Base-by-base conservation (phyloP, 495 filamentous ascomycete species). In the Gamarada debralockiae region DNA sequence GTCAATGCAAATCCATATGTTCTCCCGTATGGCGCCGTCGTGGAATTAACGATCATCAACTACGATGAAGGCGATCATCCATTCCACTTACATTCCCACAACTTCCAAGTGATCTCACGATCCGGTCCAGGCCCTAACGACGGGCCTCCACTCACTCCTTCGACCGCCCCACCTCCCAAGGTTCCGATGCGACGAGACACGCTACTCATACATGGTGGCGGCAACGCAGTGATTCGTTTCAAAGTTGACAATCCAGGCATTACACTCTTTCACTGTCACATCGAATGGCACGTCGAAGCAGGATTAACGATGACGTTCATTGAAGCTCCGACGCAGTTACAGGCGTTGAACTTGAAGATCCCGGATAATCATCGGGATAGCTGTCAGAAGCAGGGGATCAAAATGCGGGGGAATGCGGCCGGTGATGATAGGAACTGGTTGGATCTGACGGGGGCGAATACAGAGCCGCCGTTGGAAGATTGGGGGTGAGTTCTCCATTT, bases 41-140 rank as follows among this genome's bases (percentile, higher is more conserved):
- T 96, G 23, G 83, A 96, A 53, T 83, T 96, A 21, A 71, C 92
- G 8, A 55, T 96, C 23, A 92, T 92, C 73, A 96, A 92, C 66
- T 59, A 73, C n/a, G 87, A 93, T 62, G 60, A 69, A 0, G 86
- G 86, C 29, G 79, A 65, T 6, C 74, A 76, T 54, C 76, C 76
- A 1, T 77, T 77, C 58, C 76, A 79, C 47, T 59, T 79, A 2
- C 59, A 95, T 75, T 90, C 88, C 2, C 90, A 95, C 69, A 77
- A 82, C 50, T 92, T 91, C 72, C 89, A 93, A 62, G 68, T 89
- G 8, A 65, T 89, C 23, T 67, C 70, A 22, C 82, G 86, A 1
- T 39, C 43, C 22, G 17, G n/a, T 23, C 41, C 46, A 9, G 59
- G 65, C 38, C 73, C 62, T 55, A 74, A 59, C 25, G 23, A 48